A percentile compares a stretch with the other conserved stretches of the same genome.
These are phyloP conservation scores for Bruguiera sexangula DNA, from an alignment of 345 rosid species.

Conservation along the genomic window DNA sequence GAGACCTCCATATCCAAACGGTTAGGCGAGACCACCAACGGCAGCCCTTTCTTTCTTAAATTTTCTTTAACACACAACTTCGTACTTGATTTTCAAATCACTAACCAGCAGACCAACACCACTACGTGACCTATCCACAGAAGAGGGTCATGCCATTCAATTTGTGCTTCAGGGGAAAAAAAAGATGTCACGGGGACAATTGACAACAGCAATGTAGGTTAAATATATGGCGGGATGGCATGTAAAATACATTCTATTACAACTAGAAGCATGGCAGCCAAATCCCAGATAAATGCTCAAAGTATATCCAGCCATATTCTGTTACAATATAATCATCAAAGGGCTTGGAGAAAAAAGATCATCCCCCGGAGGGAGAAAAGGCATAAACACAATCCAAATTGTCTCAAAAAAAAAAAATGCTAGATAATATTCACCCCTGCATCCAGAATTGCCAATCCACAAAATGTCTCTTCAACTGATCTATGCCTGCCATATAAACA, in stretches of 20 bases:
- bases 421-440: slow-evolving; percentile 61
- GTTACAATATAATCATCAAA: slow-evolving; percentile 28
- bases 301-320: slow-evolving; percentile 23
- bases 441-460: slow-evolving; percentile 45
- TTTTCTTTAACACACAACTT: no score
- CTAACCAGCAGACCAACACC: no score
- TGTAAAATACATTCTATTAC: slow-evolving; percentile 8
- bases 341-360: slow-evolving; percentile 17
- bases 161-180: no score
- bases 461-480: slow-evolving; percentile 15
- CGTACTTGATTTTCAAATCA: no score
- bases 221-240: no score
- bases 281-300: slow-evolving; percentile 15
- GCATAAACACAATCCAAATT: slow-evolving; percentile 22
- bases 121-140: no score
- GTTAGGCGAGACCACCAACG: no score
- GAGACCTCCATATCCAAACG: no score
- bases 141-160: no score
- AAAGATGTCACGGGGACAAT: no score
- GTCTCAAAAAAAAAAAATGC: slow-evolving; percentile 8
- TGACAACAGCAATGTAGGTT: no score
- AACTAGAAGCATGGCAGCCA: slow-evolving; percentile 10
- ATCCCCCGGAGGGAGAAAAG: slow-evolving; percentile 7
- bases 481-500: slow-evolving; percentile 38
- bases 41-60: no score